phyloP scores from a whole-genome alignment of 352 stramenopile genomes.

The Phytopythium delawarense region DNA sequence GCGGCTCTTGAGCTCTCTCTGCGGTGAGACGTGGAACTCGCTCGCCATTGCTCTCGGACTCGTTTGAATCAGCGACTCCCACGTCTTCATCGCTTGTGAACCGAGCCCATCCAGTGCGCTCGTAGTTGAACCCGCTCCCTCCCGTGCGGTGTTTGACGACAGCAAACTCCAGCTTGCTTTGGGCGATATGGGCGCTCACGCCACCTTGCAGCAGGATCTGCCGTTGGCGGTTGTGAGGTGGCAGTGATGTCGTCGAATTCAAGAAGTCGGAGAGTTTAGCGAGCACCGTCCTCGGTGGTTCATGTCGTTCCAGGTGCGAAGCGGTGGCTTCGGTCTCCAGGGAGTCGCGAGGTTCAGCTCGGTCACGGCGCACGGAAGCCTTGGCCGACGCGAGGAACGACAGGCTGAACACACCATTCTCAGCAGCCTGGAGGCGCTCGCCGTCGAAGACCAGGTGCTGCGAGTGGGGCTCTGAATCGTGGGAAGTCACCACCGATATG shows the following conservation, averaged over 20 bases:
- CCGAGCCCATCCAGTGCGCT: constrained; percentile 35
- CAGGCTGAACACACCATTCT: constrained; percentile 45
- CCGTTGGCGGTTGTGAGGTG: constrained; percentile 16
- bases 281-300: constrained; percentile 1
- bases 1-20: background rate
- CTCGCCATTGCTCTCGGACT: background rate
- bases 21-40: background rate
- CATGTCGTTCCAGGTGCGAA: background rate
- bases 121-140: constrained; percentile 29
- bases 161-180: constrained; percentile 46
- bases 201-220: constrained; percentile 24
- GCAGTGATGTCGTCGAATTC: constrained; percentile 12
- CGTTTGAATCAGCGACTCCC: constrained; percentile 3
- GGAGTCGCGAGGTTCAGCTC: background rate
- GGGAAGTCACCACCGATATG: background rate
- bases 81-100: constrained; percentile 13
- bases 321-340: background rate
- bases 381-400: constrained; percentile 44
- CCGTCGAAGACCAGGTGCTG: constrained; percentile 59
- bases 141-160: constrained; percentile 13
- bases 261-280: constrained; percentile 11
- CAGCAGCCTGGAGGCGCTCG: constrained; percentile 19
- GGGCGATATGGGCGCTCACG: constrained; percentile 31
- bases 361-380: constrained; percentile 9
- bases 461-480: background rate